phyloP scores from a whole-genome alignment of 129 eudicot species.

The Apium graveolens region DNA sequence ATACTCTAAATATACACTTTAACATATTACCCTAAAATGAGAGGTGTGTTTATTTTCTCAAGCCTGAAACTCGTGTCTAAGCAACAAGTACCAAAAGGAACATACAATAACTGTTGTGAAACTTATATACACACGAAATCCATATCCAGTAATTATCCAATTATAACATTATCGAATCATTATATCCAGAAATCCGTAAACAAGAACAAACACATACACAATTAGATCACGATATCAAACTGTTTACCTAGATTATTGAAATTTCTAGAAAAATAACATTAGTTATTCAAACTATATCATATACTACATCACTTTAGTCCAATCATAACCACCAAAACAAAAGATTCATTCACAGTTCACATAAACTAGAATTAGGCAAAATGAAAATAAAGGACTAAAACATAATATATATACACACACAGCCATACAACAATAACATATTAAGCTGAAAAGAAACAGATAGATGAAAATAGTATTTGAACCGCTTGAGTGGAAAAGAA shows the following conservation, averaged over 20 bases:
- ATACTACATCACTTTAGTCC: neutral
- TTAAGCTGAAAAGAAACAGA: neutral
- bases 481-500: conserved; percentile 5
- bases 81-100: neutral
- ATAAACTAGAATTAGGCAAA: neutral
- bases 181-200: neutral
- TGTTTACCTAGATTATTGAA: neutral
- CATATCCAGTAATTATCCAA: neutral
- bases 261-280: neutral
- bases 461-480: neutral
- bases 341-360: neutral
- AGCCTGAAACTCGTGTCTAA: neutral
- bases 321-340: neutral
- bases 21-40: neutral
- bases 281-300: neutral
- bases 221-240: neutral
- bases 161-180: neutral
- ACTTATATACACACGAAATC: neutral
- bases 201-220: neutral
- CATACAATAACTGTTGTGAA: neutral
- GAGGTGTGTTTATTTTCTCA: neutral
- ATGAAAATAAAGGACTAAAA: neutral
- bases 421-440: neutral
- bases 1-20: no score
- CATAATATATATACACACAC: neutral